Conservation (phyloP, 345 rosid genomes). For the Rubroshorea leprosula region DNA sequence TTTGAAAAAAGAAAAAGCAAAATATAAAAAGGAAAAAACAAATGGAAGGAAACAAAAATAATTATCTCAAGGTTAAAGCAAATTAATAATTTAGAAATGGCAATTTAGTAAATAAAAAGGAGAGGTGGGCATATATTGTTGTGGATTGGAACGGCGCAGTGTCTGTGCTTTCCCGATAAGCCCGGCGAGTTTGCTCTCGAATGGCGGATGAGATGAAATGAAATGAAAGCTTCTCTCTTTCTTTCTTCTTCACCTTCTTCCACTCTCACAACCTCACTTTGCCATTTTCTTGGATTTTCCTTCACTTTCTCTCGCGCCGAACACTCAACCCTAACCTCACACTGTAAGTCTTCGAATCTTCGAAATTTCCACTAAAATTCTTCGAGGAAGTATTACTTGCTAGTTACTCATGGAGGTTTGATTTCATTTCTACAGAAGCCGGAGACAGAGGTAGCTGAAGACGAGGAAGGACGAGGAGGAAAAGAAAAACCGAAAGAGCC, state of each 20-base stretch:
- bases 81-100: neutral
- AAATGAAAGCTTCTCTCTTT: slow-evolving; percentile 7
- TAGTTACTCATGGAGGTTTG: neutral
- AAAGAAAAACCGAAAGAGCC: neutral
- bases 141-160: slow-evolving; percentile 33
- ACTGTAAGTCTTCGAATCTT: slow-evolving; percentile 9
- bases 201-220: slow-evolving; percentile 24
- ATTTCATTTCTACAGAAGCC: neutral
- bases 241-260: neutral
- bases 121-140: slow-evolving; percentile 24
- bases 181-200: slow-evolving; percentile 36
- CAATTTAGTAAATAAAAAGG: slow-evolving; percentile 10
- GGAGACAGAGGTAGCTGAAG: neutral
- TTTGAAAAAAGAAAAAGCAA: too few relatives aligned
- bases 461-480: neutral
- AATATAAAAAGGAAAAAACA: neutral
- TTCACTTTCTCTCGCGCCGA: neutral
- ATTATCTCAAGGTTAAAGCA: neutral
- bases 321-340: slow-evolving; percentile 11
- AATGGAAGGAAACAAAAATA: neutral
- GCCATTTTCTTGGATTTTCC: slow-evolving; percentile 16
- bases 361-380: neutral
- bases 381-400: neutral
- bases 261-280: slow-evolving; percentile 10
- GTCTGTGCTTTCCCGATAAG: slow-evolving; percentile 45